A percentile compares a stretch with the other conserved stretches of the same genome.
Evolutionary conservation across 495 filamentous ascomycete genomes (phyloP).

Genomic region (Podospora pseudoanserina): DNA sequence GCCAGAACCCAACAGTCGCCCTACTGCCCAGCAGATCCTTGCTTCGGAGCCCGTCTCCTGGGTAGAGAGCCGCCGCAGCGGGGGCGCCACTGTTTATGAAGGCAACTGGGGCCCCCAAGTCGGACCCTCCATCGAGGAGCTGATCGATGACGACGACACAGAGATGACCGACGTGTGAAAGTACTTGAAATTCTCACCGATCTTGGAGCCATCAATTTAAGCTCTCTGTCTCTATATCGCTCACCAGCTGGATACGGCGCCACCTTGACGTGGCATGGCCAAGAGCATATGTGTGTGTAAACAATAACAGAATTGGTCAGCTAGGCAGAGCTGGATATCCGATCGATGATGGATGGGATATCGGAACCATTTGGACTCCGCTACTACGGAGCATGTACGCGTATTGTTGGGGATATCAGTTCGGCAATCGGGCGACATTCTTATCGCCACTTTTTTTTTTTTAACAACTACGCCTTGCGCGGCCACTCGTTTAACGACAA

Average conservation of each 20-base stretch:
- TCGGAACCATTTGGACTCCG: constrained; percentile 31
- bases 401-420: constrained; percentile 20
- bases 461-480: background rate
- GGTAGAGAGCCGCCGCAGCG: constrained; percentile 67
- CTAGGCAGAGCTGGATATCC: constrained; percentile 32
- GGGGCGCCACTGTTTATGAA: constrained; percentile 87
- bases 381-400: constrained; percentile 16
- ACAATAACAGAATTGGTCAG: constrained; percentile 27
- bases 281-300: constrained; percentile 31
- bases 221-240: constrained; percentile 29
- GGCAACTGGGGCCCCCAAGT: constrained; percentile 81
- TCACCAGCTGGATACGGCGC: constrained; percentile 36
- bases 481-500: background rate
- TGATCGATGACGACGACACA: constrained; percentile 44
- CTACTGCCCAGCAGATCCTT: constrained; percentile 69
- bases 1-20: constrained; percentile 67
- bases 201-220: constrained; percentile 21
- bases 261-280: constrained; percentile 22
- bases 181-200: constrained; percentile 10
- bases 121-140: constrained; percentile 22
- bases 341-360: constrained; percentile 27
- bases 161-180: constrained; percentile 49
- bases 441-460: background rate
- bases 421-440: background rate
- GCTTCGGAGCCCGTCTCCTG: constrained; percentile 66